Conservation (phyloP, 2,329 filamentous ascomycete genomes). For the Talaromyces amestolkiae region DNA sequence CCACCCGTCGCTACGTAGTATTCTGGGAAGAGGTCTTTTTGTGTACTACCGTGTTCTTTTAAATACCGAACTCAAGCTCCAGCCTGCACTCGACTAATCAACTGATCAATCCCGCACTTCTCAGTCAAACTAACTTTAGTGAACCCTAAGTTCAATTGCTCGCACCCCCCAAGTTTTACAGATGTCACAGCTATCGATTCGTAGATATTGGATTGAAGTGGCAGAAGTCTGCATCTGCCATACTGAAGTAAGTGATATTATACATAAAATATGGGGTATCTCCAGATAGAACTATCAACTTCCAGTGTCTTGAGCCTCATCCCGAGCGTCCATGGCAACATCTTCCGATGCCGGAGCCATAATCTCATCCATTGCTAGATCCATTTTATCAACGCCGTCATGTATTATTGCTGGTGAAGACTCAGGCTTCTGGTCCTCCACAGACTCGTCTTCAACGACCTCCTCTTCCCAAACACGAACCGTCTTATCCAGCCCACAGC, state of each 20-base stretch:
- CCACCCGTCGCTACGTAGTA: no score
- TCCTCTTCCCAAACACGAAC: constrained; percentile 60
- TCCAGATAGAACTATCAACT: neutral
- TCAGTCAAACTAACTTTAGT: no score
- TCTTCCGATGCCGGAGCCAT: neutral
- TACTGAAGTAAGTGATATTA: neutral
- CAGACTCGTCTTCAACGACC: neutral
- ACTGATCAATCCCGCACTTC: no score
- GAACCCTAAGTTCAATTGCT: no score
- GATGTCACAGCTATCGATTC: no score
- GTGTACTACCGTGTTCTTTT: no score
- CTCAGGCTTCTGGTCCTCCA: constrained; percentile 16
- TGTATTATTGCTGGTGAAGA: neutral
- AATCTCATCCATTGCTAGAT: neutral
- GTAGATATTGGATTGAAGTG: neutral
- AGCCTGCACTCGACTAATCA: no score
- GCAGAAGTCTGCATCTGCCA: neutral
- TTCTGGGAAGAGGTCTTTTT: no score
- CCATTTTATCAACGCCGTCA: constrained; percentile 9
- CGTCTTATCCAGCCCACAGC: constrained; percentile 61
- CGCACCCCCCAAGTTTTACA: no score
- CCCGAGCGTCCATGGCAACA: constrained; percentile 5
- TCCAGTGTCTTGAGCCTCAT: neutral
- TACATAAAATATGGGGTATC: neutral
- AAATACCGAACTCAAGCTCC: no score